Base-by-base conservation (phyloP, 2,329 filamentous ascomycete species). In the Macrophomina tecta region DNA sequence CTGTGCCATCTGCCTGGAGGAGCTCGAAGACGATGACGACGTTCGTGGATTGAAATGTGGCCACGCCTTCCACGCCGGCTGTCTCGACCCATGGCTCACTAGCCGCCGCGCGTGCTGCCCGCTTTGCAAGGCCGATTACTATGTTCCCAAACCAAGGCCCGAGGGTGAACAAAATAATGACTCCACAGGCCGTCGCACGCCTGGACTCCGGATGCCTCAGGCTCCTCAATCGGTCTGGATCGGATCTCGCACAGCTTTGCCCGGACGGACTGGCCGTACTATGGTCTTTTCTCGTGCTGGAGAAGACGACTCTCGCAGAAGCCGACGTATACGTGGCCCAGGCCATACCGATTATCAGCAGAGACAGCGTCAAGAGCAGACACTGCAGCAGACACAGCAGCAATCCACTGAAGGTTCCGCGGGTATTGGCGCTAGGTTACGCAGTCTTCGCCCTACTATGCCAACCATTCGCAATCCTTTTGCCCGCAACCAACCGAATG, bases 81-180 rank as follows among this genome's bases (percentile, higher is more conserved):
- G 95, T 76, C 88, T 99, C 58, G 95, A 99, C 73, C 95, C 95
- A 11, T 99, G 95, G 95, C 82, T 99, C 70, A 99, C 95, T 9
- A 94, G 91, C 75, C 89, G 95, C 69, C 90, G 94, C 71, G 95
- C 95, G 32, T 98, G 94, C 82, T 99, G 95, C 77, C 95, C 95
- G 5, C 89, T 99, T 6, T 99, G 95, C 84, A 99, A 99, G 82
- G 92, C 94, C 48, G 95, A 99, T 76, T 99, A 98, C 79, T 98
- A 97, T 78, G 90, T 93, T 2, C 94, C 95, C 0, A 98, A 98
- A 80, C 92, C 93, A 61, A 91, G 93, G 16, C 84, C 91, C 3
- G 87, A 89, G 69, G 83, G 80, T 8, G 82, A 84, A 62, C 67
- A 71, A 51, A 77, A 69, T 23, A 71, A 73, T 40, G 64, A 73